Percentiles rank a stretch among this genome's conserved stretches.
phyloP scores from a whole-genome alignment of 2,329 filamentous ascomycete species.

The Colletotrichum tropicale region DNA sequence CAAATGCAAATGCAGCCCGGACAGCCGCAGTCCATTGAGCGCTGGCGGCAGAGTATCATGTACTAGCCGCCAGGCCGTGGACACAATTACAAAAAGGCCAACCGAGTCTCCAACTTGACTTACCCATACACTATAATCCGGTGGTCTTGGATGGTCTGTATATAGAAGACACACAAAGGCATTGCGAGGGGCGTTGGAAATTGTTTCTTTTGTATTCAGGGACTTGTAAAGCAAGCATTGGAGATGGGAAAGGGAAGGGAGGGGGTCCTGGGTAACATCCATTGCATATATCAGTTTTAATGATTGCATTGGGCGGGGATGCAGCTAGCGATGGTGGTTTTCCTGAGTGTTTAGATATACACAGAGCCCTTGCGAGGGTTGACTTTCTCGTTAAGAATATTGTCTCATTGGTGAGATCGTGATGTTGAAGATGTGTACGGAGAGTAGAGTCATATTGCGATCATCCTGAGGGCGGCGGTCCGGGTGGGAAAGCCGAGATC shows the following conservation, averaged over 20 bases:
- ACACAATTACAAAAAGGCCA: background rate
- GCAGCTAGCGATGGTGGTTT: background rate
- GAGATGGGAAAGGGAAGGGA: background rate
- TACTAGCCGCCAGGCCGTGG: background rate
- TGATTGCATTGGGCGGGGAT: background rate
- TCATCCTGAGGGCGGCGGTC: background rate
- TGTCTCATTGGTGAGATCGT: background rate
- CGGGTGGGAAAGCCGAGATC: background rate
- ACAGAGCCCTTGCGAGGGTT: background rate
- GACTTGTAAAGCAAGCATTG: background rate
- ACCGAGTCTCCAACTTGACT: background rate
- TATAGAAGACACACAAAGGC: background rate
- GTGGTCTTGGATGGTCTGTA: background rate
- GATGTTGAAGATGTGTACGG: background rate
- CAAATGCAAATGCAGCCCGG: slow-evolving; percentile 17
- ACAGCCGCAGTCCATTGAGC: slow-evolving; percentile 27
- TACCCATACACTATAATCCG: background rate
- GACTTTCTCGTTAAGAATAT: background rate
- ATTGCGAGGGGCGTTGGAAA: slow-evolving; percentile 19
- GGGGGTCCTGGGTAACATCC: background rate
- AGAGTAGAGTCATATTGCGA: background rate
- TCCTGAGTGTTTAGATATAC: background rate
- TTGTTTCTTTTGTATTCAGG: background rate
- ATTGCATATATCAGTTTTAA: background rate
- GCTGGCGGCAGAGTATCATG: slow-evolving; percentile 46